Evolutionary conservation across 2,329 filamentous ascomycete genomes (phyloP), one percentile per base, ranked within the genome.

Genomic region (Onygenales sp.): DNA sequence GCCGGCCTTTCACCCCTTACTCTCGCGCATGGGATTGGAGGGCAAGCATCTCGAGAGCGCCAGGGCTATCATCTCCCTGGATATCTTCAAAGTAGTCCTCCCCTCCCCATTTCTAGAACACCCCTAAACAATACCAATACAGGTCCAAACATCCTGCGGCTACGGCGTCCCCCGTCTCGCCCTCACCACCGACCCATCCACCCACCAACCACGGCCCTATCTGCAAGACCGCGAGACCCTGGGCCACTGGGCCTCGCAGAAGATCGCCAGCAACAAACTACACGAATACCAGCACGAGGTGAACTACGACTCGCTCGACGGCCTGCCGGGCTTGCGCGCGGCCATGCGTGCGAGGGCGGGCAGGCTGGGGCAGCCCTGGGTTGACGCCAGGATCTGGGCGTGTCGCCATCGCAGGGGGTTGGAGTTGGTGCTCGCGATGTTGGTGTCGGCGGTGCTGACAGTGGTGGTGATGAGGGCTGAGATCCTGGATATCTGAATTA

Each of bases 131-230:
- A 45, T 42, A 43, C 17, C 14, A 41, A 31, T n/a, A 5, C 45
- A 71, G 66, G 75, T 82, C 3, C 82, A 86, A 73, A 85, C 81
- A 8, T 81, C 78, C 50, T 87, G 84, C 62, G 84, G 84, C 6
- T 87, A 76, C 59, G 81, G 78, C 27, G 82, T 87, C 7, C 83
- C 83, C 1, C 69, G 75, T 33, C 66, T 83, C 10, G 59, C 71
- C 60, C 60, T 74, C 62, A 62, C 57, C 7, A 56, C 69, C 7
- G 73, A 76, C 54, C 54, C 60, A 3, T 52, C 63, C 3, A 61
- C 58, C 38, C 54, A 60, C 31, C 50, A 61, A 43, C 50, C 59
- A 13, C 57, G 55, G 17, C 60, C 61, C 4, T 63, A 60, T 42
- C 78, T 81, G 55, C 71, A 77, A 55, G 76, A 81, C 55, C 75